These are phyloP conservation scores for Asterophora parasitica DNA, from an alignment of 768 basidiomycete genomes.

Conservation along the genomic window DNA sequence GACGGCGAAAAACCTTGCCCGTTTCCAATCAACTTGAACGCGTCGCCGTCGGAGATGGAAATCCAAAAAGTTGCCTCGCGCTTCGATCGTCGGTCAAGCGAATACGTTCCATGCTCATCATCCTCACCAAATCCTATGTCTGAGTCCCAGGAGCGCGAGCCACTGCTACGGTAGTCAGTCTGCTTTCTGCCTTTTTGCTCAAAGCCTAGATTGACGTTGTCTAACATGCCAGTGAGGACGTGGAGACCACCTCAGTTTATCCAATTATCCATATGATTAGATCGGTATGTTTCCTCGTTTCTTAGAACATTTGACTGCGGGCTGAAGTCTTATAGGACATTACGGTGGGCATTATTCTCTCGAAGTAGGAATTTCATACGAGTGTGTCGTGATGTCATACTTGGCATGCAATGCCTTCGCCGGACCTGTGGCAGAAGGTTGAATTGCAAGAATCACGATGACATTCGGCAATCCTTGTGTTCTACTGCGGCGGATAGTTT, in stretches of 20 bases:
- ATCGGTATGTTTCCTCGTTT: slow-evolving; percentile 35
- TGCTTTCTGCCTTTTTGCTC: not conserved
- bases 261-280: slow-evolving; percentile 80
- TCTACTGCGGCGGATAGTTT: not conserved
- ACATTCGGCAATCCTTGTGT: not conserved
- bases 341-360: slow-evolving; percentile 36
- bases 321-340: slow-evolving; percentile 44
- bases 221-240: slow-evolving; percentile 36
- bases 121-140: slow-evolving; percentile 20
- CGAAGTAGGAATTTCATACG: not conserved
- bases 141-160: slow-evolving; percentile 41
- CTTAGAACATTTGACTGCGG: not conserved
- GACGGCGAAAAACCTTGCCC: not conserved
- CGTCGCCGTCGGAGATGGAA: slow-evolving; percentile 16
- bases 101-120: slow-evolving; percentile 1
- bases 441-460: not conserved
- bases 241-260: slow-evolving; percentile 62
- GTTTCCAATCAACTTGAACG: slow-evolving; percentile 8
- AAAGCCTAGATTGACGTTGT: slow-evolving; percentile 1
- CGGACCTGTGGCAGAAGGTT: not conserved
- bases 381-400: slow-evolving; percentile 2
- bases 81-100: not conserved
- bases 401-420: no score
- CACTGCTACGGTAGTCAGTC: slow-evolving; percentile 38
- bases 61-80: not conserved